Conservation (phyloP, 2,329 filamentous ascomycete genomes). For the Colletotrichum eleusines region DNA sequence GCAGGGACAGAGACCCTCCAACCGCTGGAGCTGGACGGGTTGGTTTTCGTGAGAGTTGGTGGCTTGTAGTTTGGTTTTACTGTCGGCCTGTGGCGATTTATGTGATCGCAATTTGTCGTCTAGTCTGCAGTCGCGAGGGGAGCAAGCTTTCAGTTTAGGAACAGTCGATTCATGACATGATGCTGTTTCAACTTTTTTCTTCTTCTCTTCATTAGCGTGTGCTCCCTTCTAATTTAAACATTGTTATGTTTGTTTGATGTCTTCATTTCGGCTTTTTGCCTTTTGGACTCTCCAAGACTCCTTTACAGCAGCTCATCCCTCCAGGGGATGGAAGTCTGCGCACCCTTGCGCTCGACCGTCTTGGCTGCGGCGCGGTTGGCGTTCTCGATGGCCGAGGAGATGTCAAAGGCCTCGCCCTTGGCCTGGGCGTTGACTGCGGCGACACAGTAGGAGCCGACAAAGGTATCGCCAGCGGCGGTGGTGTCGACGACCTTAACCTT, state of each 20-base stretch:
- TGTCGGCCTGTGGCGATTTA: background rate
- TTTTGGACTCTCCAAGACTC: background rate
- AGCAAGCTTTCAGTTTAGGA: background rate
- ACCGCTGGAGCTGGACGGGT: constrained; percentile 40
- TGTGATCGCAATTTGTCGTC: background rate
- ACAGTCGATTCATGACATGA: background rate
- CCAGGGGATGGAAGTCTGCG: constrained; percentile 59
- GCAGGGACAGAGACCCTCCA: constrained; percentile 14
- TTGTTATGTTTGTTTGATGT: constrained; percentile 10
- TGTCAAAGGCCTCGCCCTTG: constrained; percentile 56
- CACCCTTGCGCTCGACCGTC: constrained; percentile 57
- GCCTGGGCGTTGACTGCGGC: constrained; percentile 67
- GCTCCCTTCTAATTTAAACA: background rate
- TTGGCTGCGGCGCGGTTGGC: constrained; percentile 62
- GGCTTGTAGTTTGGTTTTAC: background rate
- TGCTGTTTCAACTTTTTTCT: constrained; percentile 4
- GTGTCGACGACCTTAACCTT: constrained; percentile 88
- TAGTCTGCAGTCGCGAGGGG: background rate
- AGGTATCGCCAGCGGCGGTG: constrained; percentile 94
- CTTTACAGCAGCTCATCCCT: constrained; percentile 52
- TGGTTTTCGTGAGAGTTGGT: constrained; percentile 17
- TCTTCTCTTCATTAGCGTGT: background rate
- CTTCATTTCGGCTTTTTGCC: constrained; percentile 8
- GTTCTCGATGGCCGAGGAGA: constrained; percentile 68
- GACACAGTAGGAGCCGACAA: constrained; percentile 89